Evolutionary conservation across 169 alveolate species (phyloP), one percentile per base, ranked within the genome.

Genomic region (Babesia caballi): DNA sequence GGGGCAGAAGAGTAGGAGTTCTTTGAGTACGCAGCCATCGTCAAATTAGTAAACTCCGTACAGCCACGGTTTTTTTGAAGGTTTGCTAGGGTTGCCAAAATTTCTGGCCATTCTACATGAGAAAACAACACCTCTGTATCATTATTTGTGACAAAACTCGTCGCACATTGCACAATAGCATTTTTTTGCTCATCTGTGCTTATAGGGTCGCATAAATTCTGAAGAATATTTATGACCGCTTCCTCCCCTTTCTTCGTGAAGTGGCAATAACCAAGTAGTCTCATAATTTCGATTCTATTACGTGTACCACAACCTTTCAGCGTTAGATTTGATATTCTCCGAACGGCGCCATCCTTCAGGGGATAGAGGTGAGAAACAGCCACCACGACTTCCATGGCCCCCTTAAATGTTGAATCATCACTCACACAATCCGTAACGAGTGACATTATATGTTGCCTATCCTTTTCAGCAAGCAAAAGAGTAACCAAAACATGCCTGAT

Each of bases 291-390:
- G 8, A 67, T 12, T 21, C 80, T 52, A 19, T 17, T 49, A 4
- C 46, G 38, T 58, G 15, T 67, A 14, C 61, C 70, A 36, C 59
- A 35, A 25, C 85, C 85, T 35, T 76, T 76, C 4, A 76, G 74
- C 11, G 85, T 76, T 4, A 76, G 60, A 46, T 35, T 76, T 27
- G 82, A 44, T 49, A 76, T 54, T 40, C 71, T 51, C 30, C 47
- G 2, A 0, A 76, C 85, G 6, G 85, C 85, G 9, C 85, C 85
- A 52, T 76, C 85, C 66, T 76, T 76, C 8, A 76, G 61, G 8
- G 85, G 85, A 57, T 76, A 66, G 9, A 76, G n/a, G 27, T 57
- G 66, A 11, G 85, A 76, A 23, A 50, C 47, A 19, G 57, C 21
- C 17, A n/a, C 52, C 3, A 76, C 19, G 12, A 65, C 63, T 14